A percentile compares a stretch with the other conserved stretches of the same genome.
Evolutionary conservation across 2,329 filamentous ascomycete species (phyloP).

Genomic region (Lanzia echinophila): DNA sequence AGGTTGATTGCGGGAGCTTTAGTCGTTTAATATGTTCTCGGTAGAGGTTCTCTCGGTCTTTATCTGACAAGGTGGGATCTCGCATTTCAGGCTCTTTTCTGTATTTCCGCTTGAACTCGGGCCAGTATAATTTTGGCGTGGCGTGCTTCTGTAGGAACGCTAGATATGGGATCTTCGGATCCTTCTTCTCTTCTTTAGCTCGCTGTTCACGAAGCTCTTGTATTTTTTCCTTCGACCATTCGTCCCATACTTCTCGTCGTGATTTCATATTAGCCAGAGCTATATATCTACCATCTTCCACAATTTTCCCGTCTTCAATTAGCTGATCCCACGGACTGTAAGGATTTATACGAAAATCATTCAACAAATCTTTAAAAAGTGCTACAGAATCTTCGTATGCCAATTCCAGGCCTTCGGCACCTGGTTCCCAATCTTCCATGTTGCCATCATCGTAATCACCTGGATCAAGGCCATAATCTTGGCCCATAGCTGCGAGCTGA

Average conservation of each 20-base stretch:
- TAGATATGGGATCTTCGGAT: constrained; percentile 78
- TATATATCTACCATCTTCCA: constrained; percentile 84
- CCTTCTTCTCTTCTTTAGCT: constrained; percentile 69
- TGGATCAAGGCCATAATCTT: constrained; percentile 72
- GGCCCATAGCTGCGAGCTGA: constrained; percentile 83
- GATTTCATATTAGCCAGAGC: constrained; percentile 73
- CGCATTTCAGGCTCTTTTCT: constrained; percentile 77
- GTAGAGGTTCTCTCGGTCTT: constrained; percentile 74
- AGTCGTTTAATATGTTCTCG: constrained; percentile 65
- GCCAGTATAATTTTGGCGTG: constrained; percentile 91
- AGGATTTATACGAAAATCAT: constrained; percentile 75
- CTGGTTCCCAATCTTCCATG: constrained; percentile 60
- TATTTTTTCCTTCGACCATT: constrained; percentile 76
- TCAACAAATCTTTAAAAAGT: constrained; percentile 78
- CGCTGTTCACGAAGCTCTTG: constrained; percentile 64
- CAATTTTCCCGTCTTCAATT: constrained; percentile 71
- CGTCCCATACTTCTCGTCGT: constrained; percentile 74
- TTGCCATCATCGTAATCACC: constrained; percentile 67
- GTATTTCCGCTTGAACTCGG: constrained; percentile 89
- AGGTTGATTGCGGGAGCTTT: constrained; percentile 56
- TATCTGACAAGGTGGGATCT: constrained; percentile 62
- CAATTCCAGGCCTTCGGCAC: constrained; percentile 61
- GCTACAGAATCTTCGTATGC: constrained; percentile 69
- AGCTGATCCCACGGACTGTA: constrained; percentile 90
- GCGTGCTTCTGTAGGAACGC: constrained; percentile 74